A percentile compares a stretch with the other conserved stretches of the same genome.
phyloP scores from a whole-genome alignment of 2,329 filamentous ascomycete species.

The Trichoderma sp. region DNA sequence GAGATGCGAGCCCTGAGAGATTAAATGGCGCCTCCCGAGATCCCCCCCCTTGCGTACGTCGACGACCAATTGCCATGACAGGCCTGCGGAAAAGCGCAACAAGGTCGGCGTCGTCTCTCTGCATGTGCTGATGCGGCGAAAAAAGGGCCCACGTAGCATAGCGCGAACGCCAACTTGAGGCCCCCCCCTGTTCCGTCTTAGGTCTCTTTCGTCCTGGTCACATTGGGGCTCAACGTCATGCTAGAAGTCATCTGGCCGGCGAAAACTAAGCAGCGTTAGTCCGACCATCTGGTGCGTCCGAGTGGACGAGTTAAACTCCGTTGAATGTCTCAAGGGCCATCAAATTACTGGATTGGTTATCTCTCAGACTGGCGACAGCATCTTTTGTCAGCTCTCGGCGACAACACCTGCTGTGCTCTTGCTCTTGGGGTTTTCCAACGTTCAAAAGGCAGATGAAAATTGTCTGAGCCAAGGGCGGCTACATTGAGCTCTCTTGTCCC shows the following conservation, averaged over 20 bases:
- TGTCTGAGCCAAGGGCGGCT: neutral
- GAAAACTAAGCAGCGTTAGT: conserved; percentile 6
- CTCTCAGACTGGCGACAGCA: neutral
- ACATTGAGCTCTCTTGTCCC: neutral
- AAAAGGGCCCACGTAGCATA: conserved; percentile 12
- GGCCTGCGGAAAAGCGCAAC: conserved; percentile 3
- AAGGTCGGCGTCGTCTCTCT: conserved; percentile 4
- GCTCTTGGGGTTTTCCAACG: neutral
- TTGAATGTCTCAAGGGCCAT: neutral
- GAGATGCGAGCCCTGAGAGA: conserved; percentile 11
- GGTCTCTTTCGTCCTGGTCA: conserved; percentile 21
- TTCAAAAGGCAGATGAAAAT: neutral
- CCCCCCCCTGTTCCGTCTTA: conserved; percentile 21
- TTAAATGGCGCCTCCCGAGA: conserved; percentile 15
- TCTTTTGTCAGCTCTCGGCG: neutral
- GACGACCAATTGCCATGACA: conserved; percentile 1
- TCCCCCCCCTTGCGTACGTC: conserved; percentile 11
- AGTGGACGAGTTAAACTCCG: neutral
- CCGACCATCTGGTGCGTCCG: neutral
- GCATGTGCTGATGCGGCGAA: conserved; percentile 17
- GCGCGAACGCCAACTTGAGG: conserved; percentile 14
- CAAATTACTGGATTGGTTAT: conserved; percentile 4
- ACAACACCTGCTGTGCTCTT: neutral
- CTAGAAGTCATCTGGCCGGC: conserved; percentile 21
- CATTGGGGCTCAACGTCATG: conserved; percentile 26